A percentile compares a stretch with the other conserved stretches of the same genome.
phyloP scores from a whole-genome alignment of 345 rosid species.

The Raphanus sativus region DNA sequence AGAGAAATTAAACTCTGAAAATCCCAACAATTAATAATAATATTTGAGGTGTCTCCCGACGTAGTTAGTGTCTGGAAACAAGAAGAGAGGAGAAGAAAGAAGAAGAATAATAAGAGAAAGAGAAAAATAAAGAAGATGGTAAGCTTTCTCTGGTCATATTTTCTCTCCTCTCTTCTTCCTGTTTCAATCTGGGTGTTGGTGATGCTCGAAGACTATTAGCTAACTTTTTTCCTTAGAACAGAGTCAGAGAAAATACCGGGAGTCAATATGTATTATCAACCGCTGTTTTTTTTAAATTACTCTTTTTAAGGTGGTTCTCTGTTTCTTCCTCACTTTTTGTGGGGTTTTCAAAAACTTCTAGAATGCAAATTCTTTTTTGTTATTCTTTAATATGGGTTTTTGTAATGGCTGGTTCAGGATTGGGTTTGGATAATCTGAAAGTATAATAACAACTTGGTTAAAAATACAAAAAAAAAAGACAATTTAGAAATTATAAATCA shows the following conservation, averaged over 20 bases:
- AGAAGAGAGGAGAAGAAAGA: constrained; percentile 32
- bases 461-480: neutral
- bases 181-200: constrained; percentile 6
- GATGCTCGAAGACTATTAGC: constrained; percentile 1
- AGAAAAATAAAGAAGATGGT: neutral
- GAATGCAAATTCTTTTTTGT: neutral
- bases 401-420: neutral
- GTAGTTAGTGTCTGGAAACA: constrained; percentile 18
- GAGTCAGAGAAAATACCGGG: constrained; percentile 26
- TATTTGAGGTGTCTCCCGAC: constrained; percentile 24
- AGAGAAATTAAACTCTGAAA: neutral
- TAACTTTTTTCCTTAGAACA: neutral
- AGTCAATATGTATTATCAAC: constrained; percentile 20
- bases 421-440: too few relatives aligned
- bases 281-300: constrained; percentile 10
- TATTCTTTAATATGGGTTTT: neutral
- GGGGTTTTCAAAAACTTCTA: neutral
- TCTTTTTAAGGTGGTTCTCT: constrained; percentile 17
- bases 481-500: neutral
- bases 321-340: neutral
- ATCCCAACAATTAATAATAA: neutral
- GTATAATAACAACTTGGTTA: too few relatives aligned
- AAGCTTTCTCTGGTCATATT: constrained; percentile 9
- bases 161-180: constrained; percentile 34
- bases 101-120: neutral